Evolutionary conservation across 441 rosid species (phyloP).

Genomic region (Omphalea diandra): DNA sequence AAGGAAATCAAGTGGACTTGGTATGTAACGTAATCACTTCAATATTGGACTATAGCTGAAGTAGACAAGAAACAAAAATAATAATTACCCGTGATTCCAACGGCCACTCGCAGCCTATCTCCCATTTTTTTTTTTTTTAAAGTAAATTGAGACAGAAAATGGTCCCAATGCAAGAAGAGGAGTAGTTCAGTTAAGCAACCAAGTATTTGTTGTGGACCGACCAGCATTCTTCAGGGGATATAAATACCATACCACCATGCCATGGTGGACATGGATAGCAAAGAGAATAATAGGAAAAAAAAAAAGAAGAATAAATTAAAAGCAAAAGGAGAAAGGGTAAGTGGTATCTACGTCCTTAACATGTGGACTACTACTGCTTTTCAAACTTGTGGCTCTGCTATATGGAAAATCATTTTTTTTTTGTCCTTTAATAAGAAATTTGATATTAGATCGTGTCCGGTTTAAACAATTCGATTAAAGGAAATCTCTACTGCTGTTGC

Average conservation of each 20-base stretch:
- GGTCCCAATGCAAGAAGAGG: constrained; percentile 20
- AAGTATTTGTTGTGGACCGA: constrained; percentile 13
- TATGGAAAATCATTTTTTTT: background rate
- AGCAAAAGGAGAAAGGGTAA: constrained; percentile 13
- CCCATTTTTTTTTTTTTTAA: constrained; percentile 39
- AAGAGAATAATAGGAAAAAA: constrained; percentile 24
- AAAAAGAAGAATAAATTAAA: background rate
- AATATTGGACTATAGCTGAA: background rate
- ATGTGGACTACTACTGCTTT: constrained; percentile 29
- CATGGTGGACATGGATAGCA: constrained; percentile 2
- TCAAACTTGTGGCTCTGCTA: constrained; percentile 27
- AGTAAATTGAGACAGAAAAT: constrained; percentile 6
- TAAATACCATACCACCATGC: constrained; percentile 17
- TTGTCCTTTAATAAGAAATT: constrained; percentile 14
- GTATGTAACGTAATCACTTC: background rate
- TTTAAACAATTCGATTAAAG: constrained; percentile 2
- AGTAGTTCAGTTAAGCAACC: constrained; percentile 23
- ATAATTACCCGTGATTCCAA: constrained; percentile 58
- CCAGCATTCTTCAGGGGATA: constrained; percentile 24
- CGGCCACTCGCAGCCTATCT: constrained; percentile 53
- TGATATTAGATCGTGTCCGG: background rate
- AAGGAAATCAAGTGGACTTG: background rate
- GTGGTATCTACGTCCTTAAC: constrained; percentile 30
- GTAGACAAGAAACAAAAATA: background rate
- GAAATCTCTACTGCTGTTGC: constrained; percentile 4